These are phyloP conservation scores for Stentor roeselii DNA, from an alignment of 73 alveolate species.

Conservation along the genomic window DNA sequence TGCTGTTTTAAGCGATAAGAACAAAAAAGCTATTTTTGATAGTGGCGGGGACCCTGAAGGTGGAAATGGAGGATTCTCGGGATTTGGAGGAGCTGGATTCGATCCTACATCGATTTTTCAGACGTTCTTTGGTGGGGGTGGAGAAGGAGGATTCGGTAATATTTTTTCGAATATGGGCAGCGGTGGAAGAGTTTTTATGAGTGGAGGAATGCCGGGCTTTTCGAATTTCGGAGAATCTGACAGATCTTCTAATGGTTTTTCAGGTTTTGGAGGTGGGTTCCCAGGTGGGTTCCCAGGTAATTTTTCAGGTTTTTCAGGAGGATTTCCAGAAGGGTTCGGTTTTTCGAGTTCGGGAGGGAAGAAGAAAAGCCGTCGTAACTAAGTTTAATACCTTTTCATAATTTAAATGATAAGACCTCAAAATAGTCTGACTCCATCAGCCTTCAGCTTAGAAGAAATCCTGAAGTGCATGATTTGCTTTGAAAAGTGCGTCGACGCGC, in stretches of 20 bases:
- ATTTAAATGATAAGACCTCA: too few relatives aligned
- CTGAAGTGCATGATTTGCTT: conserved; percentile 88
- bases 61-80: conserved; percentile 55
- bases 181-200: background rate
- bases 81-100: background rate
- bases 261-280: conserved; percentile 7
- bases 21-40: conserved; percentile 92
- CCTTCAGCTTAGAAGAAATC: conserved; percentile 56
- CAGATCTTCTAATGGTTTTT: too few relatives aligned
- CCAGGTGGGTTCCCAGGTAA: background rate
- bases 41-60: conserved; percentile 90
- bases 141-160: conserved; percentile 49
- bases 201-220: conserved; percentile 16
- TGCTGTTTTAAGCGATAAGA: conserved; percentile 84
- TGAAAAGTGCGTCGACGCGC: conserved; percentile 72
- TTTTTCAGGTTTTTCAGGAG: background rate
- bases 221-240: too few relatives aligned
- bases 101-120: conserved; percentile 85
- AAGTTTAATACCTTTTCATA: too few relatives aligned
- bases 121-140: conserved; percentile 96
- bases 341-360: too few relatives aligned
- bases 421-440: background rate
- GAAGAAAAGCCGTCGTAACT: too few relatives aligned
- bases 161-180: background rate
- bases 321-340: background rate